Evolutionary conservation across 768 basidiomycete species (phyloP), one percentile per base, ranked within the genome.

Genomic region (Hericium coralloides): DNA sequence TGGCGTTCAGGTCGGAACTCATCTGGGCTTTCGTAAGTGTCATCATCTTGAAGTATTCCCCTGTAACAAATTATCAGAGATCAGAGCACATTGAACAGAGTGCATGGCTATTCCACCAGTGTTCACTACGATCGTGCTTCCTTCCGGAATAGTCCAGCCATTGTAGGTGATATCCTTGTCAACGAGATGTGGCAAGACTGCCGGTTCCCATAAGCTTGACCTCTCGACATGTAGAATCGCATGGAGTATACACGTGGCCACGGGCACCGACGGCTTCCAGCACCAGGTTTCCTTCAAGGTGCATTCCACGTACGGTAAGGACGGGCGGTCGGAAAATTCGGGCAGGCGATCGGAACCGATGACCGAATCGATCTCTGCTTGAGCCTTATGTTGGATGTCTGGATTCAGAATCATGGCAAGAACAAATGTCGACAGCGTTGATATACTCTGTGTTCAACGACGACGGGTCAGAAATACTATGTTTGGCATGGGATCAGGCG

Each of bases 291-390:
- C 66, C 37, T 60, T 61, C 14, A 63, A 22, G 15, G 64, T 43
- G n/a, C 59, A 57, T n/a, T 66, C 59, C 15, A 69, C 53, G 56
- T 67, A 69, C 10, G 65, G 65, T 43, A 66, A 57, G 6, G 60
- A 60, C 12, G 38, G 51, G 49, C 59, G 43, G 31, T 69, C 68
- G 5, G 53, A 55, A 51, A 69, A 61, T 14, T 63, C 58, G 20
- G 68, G 68, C 39, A 69, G 62, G 7, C 68, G 59, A 18, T 60
- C 66, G 18, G 47, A 22, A 12, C 66, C 66, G 4, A 66, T 56
- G 10, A 67, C 58, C 12, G 47, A 25, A 49, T 69, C 68, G 48
- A 69, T 59, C 48, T 69, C 66, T 31, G 63, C 66, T 52, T 68
- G 68, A 3, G 66, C 65, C 37, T 55, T 60, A 4, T 49, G 55